Conservation (phyloP, 495 filamentous ascomycete species). For the Neurospora sp. region DNA sequence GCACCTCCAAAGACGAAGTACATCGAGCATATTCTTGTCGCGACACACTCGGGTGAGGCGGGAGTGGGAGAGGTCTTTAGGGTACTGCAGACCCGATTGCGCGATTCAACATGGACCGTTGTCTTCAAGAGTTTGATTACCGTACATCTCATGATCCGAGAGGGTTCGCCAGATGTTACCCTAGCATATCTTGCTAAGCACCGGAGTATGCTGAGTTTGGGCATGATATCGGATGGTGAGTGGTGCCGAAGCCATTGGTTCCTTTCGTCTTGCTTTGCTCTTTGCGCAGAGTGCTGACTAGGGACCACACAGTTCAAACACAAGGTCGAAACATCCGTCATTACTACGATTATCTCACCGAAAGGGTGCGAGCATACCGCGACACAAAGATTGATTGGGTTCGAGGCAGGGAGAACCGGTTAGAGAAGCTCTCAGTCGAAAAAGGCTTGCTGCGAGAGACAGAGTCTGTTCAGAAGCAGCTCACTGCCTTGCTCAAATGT, state of each 20-base stretch:
- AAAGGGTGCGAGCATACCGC: slow-evolving; percentile 71
- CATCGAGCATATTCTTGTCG: slow-evolving; percentile 94
- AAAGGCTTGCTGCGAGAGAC: slow-evolving; percentile 92
- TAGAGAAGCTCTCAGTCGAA: slow-evolving; percentile 81
- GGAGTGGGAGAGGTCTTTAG: slow-evolving; percentile 95
- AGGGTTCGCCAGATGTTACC: slow-evolving; percentile 84
- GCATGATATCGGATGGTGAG: slow-evolving; percentile 85
- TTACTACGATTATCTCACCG: slow-evolving; percentile 79
- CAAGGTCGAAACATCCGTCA: slow-evolving; percentile 91
- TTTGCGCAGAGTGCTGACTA: slow-evolving; percentile 5
- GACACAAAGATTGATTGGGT: slow-evolving; percentile 87
- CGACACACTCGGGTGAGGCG: slow-evolving; percentile 89
- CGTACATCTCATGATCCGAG: slow-evolving; percentile 92
- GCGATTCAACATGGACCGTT: slow-evolving; percentile 94
- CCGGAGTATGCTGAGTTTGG: slow-evolving; percentile 74
- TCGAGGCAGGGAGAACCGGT: slow-evolving; percentile 63
- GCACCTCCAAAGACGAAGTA: slow-evolving; percentile 98
- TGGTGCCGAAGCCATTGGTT: slow-evolving; percentile 9
- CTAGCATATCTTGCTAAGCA: slow-evolving; percentile 77
- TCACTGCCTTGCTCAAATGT: slow-evolving; percentile 76
- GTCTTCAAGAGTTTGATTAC: slow-evolving; percentile 96
- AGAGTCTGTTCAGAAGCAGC: slow-evolving; percentile 82
- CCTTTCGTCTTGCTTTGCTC: not conserved
- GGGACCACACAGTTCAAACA: slow-evolving; percentile 57
- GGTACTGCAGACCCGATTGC: slow-evolving; percentile 73